phyloP scores from a whole-genome alignment of 352 stramenopile species.

The Phytophthora hybrid region DNA sequence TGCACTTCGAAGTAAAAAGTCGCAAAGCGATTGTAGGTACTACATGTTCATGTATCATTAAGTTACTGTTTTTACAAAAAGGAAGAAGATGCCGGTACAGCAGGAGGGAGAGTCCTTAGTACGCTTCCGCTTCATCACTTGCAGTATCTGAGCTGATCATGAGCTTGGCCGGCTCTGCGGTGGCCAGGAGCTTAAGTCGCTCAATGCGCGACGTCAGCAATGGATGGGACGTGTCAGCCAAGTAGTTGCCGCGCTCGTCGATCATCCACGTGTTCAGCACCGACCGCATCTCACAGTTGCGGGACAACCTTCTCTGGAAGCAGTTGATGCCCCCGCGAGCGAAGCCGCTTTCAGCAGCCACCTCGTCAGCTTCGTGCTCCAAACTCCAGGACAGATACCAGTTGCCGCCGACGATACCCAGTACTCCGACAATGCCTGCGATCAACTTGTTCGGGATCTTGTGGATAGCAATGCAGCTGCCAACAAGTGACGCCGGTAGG shows the following conservation, averaged over 20 bases:
- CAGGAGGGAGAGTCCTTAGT: not conserved
- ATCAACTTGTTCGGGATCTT: conserved; percentile 84
- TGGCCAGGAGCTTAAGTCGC: conserved; percentile 63
- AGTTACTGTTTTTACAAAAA: not conserved
- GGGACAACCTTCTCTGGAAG: conserved; percentile 74
- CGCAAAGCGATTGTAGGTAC: too few species aligned
- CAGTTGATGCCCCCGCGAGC: conserved; percentile 73
- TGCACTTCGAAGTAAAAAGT: too few species aligned
- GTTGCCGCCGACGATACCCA: conserved; percentile 61
- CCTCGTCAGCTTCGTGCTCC: conserved; percentile 83
- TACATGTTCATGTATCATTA: not conserved
- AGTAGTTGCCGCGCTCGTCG: conserved; percentile 82
- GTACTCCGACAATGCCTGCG: conserved; percentile 53
- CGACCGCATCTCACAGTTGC: conserved; percentile 77
- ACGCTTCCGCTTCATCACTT: not conserved
- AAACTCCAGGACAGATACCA: conserved; percentile 80
- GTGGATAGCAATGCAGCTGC: conserved; percentile 58
- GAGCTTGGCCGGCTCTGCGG: conserved; percentile 26
- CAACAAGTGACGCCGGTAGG: conserved; percentile 69
- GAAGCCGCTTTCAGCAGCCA: conserved; percentile 74
- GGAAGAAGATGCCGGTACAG: not conserved
- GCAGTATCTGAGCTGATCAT: not conserved
- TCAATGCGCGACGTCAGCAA: conserved; percentile 79
- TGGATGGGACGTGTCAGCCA: conserved; percentile 81
- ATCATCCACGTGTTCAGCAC: conserved; percentile 75